Evolutionary conservation across 371 early-diverging fungal species (phyloP), one percentile per base, ranked within the genome.

Genomic region (Apophysomyces sp.): DNA sequence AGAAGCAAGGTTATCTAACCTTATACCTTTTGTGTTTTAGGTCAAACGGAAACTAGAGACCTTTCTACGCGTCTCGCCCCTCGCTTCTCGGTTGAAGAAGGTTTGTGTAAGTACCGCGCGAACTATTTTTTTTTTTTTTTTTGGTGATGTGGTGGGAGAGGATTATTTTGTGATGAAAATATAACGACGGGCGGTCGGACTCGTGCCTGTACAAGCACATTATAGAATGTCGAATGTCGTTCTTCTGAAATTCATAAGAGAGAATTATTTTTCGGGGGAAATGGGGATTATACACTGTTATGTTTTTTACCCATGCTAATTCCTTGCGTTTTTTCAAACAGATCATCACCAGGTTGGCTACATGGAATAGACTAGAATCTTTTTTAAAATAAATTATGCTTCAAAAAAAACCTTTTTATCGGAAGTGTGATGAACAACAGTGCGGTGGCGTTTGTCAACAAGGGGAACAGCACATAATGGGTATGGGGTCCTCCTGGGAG

Each of bases 101-200:
- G 34, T 34, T 60, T 60, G 32, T 37, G 32, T 36, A 61, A 54
- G 49, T 28, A 44, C 18, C 2, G 21, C 49, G 49, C 49, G 49
- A 18, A 18, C 21, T 44, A 9, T 18, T 7, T 41, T 40, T 34
- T 34, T 34, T 41, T 0, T 21, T 6, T 21, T 26, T 21, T 44
- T 26, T n/a, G 21, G 49, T n/a, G 49, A 21, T 21, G 49, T 8
- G 34, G 34, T 34, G 8, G 34, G 34, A 34, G 13, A 11, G 34
- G 32, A 13, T 34, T 34, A 11, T 34, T 39, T 60, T 32, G 56
- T 57, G 72, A 72, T 69, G 69, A 67, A 49, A 67, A 29, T 39
- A 34, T 34, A 30, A 57, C 65, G 72, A 72, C 72, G 72, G 72
- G 72, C 72, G 72, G 72, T 64, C 72, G 72, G 72, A 72, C 67